These are phyloP conservation scores for Aspergillus brunneoviolaceus DNA, from an alignment of 2,329 filamentous ascomycete species.

Conservation along the genomic window DNA sequence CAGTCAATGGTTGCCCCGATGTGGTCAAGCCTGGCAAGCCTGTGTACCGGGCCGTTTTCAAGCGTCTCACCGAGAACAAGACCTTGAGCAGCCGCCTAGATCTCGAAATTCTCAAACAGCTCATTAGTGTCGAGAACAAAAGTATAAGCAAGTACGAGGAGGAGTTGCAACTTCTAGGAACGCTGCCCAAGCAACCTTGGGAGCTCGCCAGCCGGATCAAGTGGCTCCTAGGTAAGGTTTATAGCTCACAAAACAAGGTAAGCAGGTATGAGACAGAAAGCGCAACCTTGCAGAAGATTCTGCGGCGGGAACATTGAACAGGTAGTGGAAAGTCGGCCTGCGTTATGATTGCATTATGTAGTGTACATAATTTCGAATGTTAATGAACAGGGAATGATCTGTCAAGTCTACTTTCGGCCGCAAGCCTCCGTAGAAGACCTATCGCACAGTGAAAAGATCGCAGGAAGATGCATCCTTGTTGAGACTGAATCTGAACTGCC, in stretches of 20 bases:
- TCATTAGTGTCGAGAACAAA: constrained; percentile 69
- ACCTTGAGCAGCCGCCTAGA: constrained; percentile 74
- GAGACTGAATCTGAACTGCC: not conserved
- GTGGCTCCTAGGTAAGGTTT: constrained; percentile 73
- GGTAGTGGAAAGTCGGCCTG: not conserved
- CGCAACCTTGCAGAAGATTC: constrained; percentile 67
- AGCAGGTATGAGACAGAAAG: constrained; percentile 72
- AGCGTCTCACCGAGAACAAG: constrained; percentile 65
- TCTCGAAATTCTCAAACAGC: constrained; percentile 66
- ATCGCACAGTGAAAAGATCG: not conserved
- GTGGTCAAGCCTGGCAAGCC: constrained; percentile 78
- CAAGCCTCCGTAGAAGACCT: not conserved
- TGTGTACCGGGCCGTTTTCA: constrained; percentile 82
- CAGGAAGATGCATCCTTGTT: not conserved
- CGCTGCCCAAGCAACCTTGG: constrained; percentile 66
- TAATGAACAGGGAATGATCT: not conserved
- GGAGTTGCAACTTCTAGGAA: constrained; percentile 71
- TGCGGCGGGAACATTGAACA: constrained; percentile 53
- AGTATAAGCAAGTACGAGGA: constrained; percentile 75
- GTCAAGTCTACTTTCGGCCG: not conserved
- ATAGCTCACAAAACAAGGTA: constrained; percentile 72
- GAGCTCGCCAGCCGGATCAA: constrained; percentile 66
- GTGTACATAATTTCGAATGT: not conserved
- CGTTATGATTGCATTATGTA: not conserved
- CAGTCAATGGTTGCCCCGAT: constrained; percentile 72